A percentile compares a stretch with the other conserved stretches of the same genome.
These are phyloP conservation scores for Cenococcum geophilum DNA, from an alignment of 495 filamentous ascomycete species.

Conservation along the genomic window DNA sequence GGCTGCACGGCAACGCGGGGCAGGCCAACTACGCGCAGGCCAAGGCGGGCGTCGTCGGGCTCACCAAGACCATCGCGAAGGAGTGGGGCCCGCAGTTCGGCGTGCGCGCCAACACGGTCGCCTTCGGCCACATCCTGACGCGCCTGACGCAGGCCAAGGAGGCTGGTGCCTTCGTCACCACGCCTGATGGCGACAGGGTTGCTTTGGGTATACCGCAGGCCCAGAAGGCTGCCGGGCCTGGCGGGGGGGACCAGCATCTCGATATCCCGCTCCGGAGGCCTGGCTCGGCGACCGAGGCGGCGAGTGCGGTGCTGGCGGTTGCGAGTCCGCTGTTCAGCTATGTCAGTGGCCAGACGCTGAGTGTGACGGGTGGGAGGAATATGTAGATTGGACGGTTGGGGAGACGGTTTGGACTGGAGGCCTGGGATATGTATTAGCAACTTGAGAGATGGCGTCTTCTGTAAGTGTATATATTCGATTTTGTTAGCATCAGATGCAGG, in stretches of 20 bases:
- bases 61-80: slow-evolving; percentile 82
- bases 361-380: slow-evolving; percentile 76
- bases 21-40: slow-evolving; percentile 81
- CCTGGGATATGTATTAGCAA: not conserved
- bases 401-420: not conserved
- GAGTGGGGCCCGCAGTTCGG: slow-evolving; percentile 86
- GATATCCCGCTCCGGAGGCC: slow-evolving; percentile 75
- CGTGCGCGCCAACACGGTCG: slow-evolving; percentile 75
- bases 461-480: too few relatives aligned
- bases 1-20: slow-evolving; percentile 76
- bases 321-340: slow-evolving; percentile 75
- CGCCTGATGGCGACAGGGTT: slow-evolving; percentile 68
- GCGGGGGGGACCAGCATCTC: slow-evolving; percentile 37
- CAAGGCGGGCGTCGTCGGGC: slow-evolving; percentile 71
- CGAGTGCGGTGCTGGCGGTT: slow-evolving; percentile 69
- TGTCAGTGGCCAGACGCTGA: slow-evolving; percentile 77
- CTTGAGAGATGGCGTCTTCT: too few relatives aligned
- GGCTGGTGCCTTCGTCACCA: slow-evolving; percentile 66
- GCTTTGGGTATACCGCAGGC: slow-evolving; percentile 66
- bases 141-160: slow-evolving; percentile 76
- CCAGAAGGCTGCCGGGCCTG: slow-evolving; percentile 41
- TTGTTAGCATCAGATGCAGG: too few relatives aligned
- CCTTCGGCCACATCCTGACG: slow-evolving; percentile 73
- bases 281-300: slow-evolving; percentile 72
- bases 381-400: slow-evolving; percentile 47